Evolutionary conservation across 1,284 basidiomycete genomes (phyloP), one percentile per base, ranked within the genome.

Genomic region (Trichosporon asahii): DNA sequence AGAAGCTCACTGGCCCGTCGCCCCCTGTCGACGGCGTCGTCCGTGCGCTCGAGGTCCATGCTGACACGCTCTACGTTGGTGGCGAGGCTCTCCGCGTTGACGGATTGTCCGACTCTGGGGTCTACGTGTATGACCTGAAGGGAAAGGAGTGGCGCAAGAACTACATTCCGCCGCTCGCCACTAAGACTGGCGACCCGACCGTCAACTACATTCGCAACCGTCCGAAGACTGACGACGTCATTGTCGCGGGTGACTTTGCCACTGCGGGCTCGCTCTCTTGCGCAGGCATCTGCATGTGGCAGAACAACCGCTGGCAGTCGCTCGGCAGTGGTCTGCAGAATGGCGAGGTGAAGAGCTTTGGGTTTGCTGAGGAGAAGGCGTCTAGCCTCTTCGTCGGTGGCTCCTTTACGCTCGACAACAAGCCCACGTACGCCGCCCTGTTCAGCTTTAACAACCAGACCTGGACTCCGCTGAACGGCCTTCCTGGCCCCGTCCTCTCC

Each of bases 401-500:
- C 12, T 90, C 89, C 14, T 90, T 98, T 70, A 85, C 88, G 5
- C 81, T 94, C 67, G 75, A 77, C 35, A 88, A 88, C 71, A 88
- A 71, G 86, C 85, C 5, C 76, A 86, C 11, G 27, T 90, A 90
- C 76, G 89, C 94, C 61, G 91, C 88, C 0, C 85, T 87, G 70
- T 96, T 88, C 82, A 86, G 86, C 73, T 90, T 94, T 77, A 77
- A 86, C 66, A 91, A 91, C 74, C 78, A 83, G 3, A 89, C 88
- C 0, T 97, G 95, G 93, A 85, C 85, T n/a, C 80, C 88, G 6
- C 83, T 98, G 25, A 65, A 76, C 12, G 83, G 84, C 14, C 86
- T 97, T 15, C 93, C 94, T 60, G 96, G 96, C 1, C 93, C 94
- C 1, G 92, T 95, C 0, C 91, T 93, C 8, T 94, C 96, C 14